These are phyloP conservation scores for Anthracocystis panici-leucophaei DNA, from an alignment of 1,284 basidiomycete species.

Conservation along the genomic window DNA sequence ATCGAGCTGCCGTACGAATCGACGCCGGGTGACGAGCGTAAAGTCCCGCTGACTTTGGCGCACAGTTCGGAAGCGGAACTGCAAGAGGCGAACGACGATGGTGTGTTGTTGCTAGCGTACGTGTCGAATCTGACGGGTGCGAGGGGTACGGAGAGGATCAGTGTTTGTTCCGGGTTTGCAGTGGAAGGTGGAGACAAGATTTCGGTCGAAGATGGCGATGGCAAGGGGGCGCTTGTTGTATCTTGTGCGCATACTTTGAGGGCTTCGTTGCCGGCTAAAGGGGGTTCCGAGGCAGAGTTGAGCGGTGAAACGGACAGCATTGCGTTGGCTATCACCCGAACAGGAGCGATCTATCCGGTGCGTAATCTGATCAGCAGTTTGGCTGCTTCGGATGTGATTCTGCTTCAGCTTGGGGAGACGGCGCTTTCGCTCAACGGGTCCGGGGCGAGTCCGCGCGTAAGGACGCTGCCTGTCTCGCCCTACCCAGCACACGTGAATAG, in stretches of 20 bases:
- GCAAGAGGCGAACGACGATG: constrained; percentile 68
- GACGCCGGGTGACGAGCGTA: constrained; percentile 47
- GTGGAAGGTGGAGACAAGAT: constrained; percentile 69
- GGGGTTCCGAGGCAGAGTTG: constrained; percentile 39
- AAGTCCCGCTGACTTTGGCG: constrained; percentile 55
- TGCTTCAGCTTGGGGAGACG: constrained; percentile 55
- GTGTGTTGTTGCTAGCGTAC: constrained; percentile 76
- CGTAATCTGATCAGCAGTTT: constrained; percentile 74
- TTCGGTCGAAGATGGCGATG: constrained; percentile 58
- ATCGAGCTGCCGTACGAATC: constrained; percentile 67
- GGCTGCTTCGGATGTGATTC: constrained; percentile 76
- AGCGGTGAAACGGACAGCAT: constrained; percentile 31
- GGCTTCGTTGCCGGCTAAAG: constrained; percentile 59
- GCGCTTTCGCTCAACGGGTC: constrained; percentile 40
- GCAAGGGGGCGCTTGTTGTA: constrained; percentile 72
- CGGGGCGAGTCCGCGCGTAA: constrained; percentile 31
- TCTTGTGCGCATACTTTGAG: constrained; percentile 78
- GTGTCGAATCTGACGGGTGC: constrained; percentile 69
- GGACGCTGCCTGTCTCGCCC: constrained; percentile 77
- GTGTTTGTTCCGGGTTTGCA: constrained; percentile 77
- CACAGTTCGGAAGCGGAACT: constrained; percentile 52
- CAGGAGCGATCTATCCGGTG: constrained; percentile 72
- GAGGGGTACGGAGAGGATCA: constrained; percentile 73
- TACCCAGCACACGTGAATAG: constrained; percentile 76
- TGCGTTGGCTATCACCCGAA: constrained; percentile 69